These are phyloP conservation scores for Leucoagaricus sp. DNA, from an alignment of 1,284 basidiomycete species.

Conservation along the genomic window DNA sequence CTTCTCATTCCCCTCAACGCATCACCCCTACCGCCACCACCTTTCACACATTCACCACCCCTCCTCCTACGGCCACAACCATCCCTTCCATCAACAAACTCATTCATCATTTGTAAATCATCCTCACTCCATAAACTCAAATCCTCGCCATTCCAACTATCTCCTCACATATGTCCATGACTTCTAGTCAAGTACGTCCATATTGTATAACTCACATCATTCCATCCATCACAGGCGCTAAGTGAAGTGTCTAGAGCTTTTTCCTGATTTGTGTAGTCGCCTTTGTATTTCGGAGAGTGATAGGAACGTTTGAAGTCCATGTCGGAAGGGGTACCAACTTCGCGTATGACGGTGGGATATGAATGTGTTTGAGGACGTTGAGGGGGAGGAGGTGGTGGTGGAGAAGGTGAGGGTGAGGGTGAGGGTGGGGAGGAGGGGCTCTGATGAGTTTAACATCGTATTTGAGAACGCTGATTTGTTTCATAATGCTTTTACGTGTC, in stretches of 20 bases:
- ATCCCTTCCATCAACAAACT: conserved; percentile 18
- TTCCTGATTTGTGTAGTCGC: conserved; percentile 82
- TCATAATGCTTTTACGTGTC: conserved; percentile 82
- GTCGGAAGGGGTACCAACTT: conserved; percentile 94
- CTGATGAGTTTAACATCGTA: conserved; percentile 64
- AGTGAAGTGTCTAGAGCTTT: conserved; percentile 91
- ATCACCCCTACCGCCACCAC: no score
- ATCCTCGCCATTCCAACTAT: conserved; percentile 97
- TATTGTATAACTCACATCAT: conserved; percentile 81
- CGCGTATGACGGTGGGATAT: conserved; percentile 95
- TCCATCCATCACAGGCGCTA: conserved; percentile 86
- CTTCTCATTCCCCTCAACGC: no score
- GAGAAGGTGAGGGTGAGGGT: background rate
- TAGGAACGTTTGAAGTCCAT: conserved; percentile 86
- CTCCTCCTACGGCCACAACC: no score
- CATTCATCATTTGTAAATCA: conserved; percentile 49
- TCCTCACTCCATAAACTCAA: conserved; percentile 87
- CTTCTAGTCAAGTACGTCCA: conserved; percentile 93
- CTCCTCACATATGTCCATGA: conserved; percentile 85
- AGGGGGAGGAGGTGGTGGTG: background rate
- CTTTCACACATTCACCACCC: no score
- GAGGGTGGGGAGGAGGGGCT: conserved; percentile 26
- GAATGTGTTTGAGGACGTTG: conserved; percentile 21
- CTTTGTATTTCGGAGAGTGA: conserved; percentile 43
- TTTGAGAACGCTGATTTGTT: conserved; percentile 84